These are phyloP conservation scores for Withania somnifera DNA, from an alignment of 305 asterid species.

Conservation along the genomic window DNA sequence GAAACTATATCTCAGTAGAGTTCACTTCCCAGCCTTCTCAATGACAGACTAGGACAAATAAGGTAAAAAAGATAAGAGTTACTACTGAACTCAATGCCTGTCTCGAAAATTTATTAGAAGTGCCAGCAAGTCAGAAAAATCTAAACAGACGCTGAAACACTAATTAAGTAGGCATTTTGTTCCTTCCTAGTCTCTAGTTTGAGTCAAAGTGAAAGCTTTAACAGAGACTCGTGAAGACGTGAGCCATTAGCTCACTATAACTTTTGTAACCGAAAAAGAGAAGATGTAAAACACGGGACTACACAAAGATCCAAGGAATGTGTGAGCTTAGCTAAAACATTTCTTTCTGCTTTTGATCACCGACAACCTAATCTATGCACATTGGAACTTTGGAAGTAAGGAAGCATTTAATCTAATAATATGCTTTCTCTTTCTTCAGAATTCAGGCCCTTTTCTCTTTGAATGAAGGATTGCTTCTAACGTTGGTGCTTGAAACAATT, in stretches of 20 bases:
- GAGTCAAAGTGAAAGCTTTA: neutral
- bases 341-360: neutral
- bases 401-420: neutral
- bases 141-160: neutral
- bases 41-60: neutral
- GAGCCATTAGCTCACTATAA: neutral
- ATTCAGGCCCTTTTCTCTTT: neutral
- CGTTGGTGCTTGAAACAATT: neutral
- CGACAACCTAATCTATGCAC: neutral
- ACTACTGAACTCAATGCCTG: neutral
- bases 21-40: neutral
- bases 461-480: neutral
- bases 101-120: neutral
- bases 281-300: neutral
- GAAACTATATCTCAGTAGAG: neutral
- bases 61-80: neutral
- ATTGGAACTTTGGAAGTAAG: neutral
- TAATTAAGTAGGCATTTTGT: neutral
- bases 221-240: neutral
- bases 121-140: neutral
- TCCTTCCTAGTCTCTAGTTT: neutral
- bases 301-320: conserved; percentile 1
- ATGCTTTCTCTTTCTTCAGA: neutral
- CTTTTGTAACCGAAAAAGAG: neutral
- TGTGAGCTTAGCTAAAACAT: neutral